Conservation (phyloP, 1,284 basidiomycete species). For the Austropuccinia psidii region DNA sequence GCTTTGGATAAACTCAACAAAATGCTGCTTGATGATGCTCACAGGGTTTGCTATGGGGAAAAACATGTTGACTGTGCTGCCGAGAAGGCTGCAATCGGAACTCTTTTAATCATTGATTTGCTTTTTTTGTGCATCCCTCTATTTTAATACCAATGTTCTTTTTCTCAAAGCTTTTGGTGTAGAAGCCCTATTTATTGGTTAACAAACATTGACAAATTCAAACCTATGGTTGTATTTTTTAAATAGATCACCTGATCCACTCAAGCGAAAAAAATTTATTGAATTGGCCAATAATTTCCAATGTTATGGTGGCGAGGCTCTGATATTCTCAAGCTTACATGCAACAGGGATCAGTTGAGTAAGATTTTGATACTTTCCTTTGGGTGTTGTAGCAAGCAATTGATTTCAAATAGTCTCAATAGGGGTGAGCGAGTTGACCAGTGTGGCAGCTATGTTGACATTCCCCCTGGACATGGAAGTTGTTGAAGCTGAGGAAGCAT, state of each 20-base stretch:
- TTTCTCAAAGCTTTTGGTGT: too few relatives aligned
- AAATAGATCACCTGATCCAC: conserved; percentile 45
- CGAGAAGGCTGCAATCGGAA: conserved; percentile 86
- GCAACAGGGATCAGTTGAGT: conserved; percentile 62
- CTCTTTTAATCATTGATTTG: conserved; percentile 83
- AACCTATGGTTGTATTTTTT: too few relatives aligned
- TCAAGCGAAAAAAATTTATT: conserved; percentile 61
- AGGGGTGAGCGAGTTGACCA: conserved; percentile 92
- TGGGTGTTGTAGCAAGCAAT: background rate
- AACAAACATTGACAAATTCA: too few relatives aligned
- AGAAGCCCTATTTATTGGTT: too few relatives aligned
- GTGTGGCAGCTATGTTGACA: conserved; percentile 89
- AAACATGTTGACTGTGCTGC: conserved; percentile 85
- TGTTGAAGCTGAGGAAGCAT: conserved; percentile 63
- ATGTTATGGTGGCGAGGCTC: conserved; percentile 78
- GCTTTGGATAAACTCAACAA: conserved; percentile 64
- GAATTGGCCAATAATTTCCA: conserved; percentile 79
- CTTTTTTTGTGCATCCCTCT: background rate
- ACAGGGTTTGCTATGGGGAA: conserved; percentile 97
- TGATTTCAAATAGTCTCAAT: background rate
- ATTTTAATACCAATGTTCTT: too few relatives aligned
- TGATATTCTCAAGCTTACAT: conserved; percentile 98
- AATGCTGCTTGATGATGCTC: conserved; percentile 86
- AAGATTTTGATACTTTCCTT: background rate
- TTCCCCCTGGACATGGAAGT: conserved; percentile 89